Base-by-base conservation (phyloP, 495 filamentous ascomycete genomes). In the Physcia stellaris region DNA sequence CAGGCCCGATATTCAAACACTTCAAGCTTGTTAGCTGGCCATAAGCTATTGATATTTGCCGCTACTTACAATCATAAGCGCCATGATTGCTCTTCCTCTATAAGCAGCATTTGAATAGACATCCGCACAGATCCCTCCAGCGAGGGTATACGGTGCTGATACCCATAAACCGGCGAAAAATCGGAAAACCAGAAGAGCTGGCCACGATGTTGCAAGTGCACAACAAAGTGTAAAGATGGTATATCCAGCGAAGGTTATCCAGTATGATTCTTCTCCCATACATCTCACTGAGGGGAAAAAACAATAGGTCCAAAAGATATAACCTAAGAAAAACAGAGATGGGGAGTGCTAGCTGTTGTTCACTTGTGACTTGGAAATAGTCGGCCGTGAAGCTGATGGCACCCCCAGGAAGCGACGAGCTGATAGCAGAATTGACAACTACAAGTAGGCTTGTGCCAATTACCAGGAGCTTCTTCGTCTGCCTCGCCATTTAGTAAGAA, bases 391-490 rank as follows among this genome's bases (percentile, higher is more conserved):
- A 68, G 4, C 62, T 63, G 28, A 71, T 72, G 28, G 72, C 71
- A 47, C 72, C 77, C 40, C 72, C 72, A 2, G 80, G 76, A 12
- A 87, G 57, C 0, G 77, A 67, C 21, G 73, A 79, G 2, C 74
- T 73, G 49, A 86, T 70, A n/a, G 81, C 85, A 24, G 70, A 77
- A 57, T 86, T 86, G 51, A 83, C 53, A 30, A 86, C 80, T 22
- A 72, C 12, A 44, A 73, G 50, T 13, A 28, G 26, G 26, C 9
- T 7, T 56, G 81, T 74, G 36, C 68, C 66, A 1, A 67, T 62
- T 11, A 69, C 35, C 2, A 80, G n/a, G n/a, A n/a, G n/a, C n/a
- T n/a, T n/a, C n/a, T n/a, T n/a, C n/a, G n/a, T n/a, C n/a, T n/a
- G n/a, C n/a, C n/a, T n/a, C n/a, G n/a, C n/a, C n/a, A n/a, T n/a